phyloP scores from a whole-genome alignment of 345 rosid species.

The Eutrema japonicum region DNA sequence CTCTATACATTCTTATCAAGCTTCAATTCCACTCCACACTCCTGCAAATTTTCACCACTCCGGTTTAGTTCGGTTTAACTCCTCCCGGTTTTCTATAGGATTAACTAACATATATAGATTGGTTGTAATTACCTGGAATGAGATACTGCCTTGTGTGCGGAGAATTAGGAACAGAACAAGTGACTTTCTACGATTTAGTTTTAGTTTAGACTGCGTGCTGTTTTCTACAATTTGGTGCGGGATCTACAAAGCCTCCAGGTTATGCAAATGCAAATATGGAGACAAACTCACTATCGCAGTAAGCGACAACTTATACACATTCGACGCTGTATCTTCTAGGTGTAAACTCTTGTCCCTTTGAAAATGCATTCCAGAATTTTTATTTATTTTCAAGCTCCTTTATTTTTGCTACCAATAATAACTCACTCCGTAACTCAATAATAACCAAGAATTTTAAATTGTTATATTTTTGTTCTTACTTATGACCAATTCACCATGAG shows the following conservation, averaged over 20 bases:
- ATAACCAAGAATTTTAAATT: too few relatives aligned
- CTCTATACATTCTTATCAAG: constrained; percentile 60
- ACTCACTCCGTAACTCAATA: too few relatives aligned
- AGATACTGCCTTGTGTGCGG: constrained; percentile 47
- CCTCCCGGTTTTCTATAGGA: background rate
- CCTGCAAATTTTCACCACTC: constrained; percentile 47
- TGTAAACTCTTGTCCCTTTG: constrained; percentile 7
- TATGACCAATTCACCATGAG: too few relatives aligned
- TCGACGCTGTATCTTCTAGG: background rate
- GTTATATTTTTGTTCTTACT: too few relatives aligned
- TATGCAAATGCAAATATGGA: constrained; percentile 1
- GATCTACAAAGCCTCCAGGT: constrained; percentile 13
- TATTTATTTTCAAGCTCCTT: too few relatives aligned
- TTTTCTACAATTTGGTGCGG: background rate
- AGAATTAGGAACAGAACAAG: constrained; percentile 49
- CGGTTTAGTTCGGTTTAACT: constrained; percentile 11
- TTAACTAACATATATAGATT: background rate
- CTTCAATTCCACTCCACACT: constrained; percentile 58
- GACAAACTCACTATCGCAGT: background rate
- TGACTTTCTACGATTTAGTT: too few relatives aligned
- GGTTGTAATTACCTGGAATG: constrained; percentile 47
- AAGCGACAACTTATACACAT: background rate
- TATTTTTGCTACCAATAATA: too few relatives aligned
- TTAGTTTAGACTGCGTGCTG: background rate
- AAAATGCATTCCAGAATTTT: too few relatives aligned